Percentiles rank a stretch among this genome's conserved stretches.
Evolutionary conservation across 176 grass and related monocot species (phyloP).

Genomic region (Bolboschoenus planiculmis): DNA sequence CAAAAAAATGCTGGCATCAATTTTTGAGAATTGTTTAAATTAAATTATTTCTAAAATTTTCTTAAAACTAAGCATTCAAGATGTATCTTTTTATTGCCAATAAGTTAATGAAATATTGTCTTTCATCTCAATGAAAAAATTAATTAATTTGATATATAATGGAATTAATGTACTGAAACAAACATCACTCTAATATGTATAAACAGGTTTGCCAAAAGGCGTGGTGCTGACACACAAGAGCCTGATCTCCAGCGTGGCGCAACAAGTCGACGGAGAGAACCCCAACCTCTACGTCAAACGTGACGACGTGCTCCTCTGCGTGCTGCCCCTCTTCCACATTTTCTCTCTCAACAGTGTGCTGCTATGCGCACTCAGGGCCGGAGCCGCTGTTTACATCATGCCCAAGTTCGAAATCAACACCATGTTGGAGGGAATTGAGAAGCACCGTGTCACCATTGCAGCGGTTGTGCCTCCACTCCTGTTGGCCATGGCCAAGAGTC

Average conservation of each 20-base stretch:
- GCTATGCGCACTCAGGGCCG: slow-evolving; percentile 31
- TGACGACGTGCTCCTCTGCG: slow-evolving; percentile 35
- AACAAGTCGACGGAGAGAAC: slow-evolving; percentile 41
- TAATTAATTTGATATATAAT: too few species aligned
- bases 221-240: slow-evolving; percentile 41
- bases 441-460: slow-evolving; percentile 35
- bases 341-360: slow-evolving; percentile 40
- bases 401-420: slow-evolving; percentile 36
- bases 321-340: slow-evolving; percentile 45
- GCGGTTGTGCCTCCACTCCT: slow-evolving; percentile 44
- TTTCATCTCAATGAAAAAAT: too few species aligned
- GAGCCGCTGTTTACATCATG: slow-evolving; percentile 36
- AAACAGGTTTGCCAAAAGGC: slow-evolving; percentile 32
- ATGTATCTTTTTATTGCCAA: too few species aligned
- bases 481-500: slow-evolving; percentile 37
- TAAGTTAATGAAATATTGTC: too few species aligned
- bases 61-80: too few species aligned
- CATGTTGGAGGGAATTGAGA: slow-evolving; percentile 31
- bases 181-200: too few species aligned
- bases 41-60: too few species aligned
- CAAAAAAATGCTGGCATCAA: too few species aligned
- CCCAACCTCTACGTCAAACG: slow-evolving; percentile 28
- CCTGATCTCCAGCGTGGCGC: slow-evolving; percentile 29
- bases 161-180: too few species aligned
- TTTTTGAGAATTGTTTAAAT: too few species aligned